Conservation (phyloP, 192 early-diverging fungal genomes). For the Linnemannia schmuckeri region DNA sequence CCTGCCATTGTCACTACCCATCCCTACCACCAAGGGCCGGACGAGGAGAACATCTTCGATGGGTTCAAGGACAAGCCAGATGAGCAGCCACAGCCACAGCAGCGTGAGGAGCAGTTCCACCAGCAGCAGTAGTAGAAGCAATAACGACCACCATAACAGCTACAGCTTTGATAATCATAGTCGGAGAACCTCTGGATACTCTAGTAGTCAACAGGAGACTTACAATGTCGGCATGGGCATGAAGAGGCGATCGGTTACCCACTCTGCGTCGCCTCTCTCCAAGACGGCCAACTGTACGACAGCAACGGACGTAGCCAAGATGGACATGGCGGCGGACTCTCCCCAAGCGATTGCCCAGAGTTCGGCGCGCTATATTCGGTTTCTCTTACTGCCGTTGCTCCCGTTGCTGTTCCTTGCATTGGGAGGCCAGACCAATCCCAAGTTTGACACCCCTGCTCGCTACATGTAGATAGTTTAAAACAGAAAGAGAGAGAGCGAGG, state of each 20-base stretch:
- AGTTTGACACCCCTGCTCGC: conserved; percentile 39
- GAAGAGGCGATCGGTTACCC: conserved; percentile 3
- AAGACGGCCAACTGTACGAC: background rate
- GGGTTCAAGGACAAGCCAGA: conserved; percentile 38
- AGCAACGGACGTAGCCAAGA: conserved; percentile 1
- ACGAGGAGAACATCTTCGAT: conserved; percentile 32
- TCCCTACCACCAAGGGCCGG: conserved; percentile 12
- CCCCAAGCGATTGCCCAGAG: conserved; percentile 25
- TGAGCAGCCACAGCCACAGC: conserved; percentile 18
- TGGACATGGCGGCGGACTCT: conserved; percentile 6
- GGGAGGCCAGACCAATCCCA: conserved; percentile 35
- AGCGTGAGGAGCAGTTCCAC: background rate
- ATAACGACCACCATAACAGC: background rate
- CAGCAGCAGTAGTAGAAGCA: background rate
- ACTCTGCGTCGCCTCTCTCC: background rate
- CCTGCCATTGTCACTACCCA: conserved; percentile 19
- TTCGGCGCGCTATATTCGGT: conserved; percentile 41
- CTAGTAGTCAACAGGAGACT: background rate
- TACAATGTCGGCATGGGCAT: background rate
- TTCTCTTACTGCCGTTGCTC: conserved; percentile 36
- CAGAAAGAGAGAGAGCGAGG: background rate
- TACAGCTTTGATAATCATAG: background rate
- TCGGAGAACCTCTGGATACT: conserved; percentile 1
- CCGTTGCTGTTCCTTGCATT: conserved; percentile 39
- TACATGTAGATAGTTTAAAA: conserved; percentile 13